Evolutionary conservation across 805 yeast species (phyloP).

Genomic region (Candida xyloterini): DNA sequence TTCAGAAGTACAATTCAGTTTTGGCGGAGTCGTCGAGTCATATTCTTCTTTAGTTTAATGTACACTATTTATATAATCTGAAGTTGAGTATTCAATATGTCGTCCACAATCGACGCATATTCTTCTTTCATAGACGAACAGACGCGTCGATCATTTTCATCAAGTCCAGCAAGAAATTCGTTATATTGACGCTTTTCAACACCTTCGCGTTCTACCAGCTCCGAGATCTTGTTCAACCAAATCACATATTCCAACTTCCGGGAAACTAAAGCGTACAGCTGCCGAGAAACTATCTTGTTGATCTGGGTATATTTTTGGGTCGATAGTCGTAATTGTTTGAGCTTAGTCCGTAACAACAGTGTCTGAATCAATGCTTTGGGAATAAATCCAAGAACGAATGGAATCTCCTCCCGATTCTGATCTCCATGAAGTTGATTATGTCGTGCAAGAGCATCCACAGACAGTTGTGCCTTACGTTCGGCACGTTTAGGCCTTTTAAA

Average conservation of each 20-base stretch:
- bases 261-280: slow-evolving; percentile 41
- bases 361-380: slow-evolving; percentile 58
- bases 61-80: neutral
- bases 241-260: slow-evolving; percentile 15
- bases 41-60: slow-evolving; percentile 19
- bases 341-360: slow-evolving; percentile 47
- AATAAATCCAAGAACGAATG: slow-evolving; percentile 24
- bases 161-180: slow-evolving; percentile 19
- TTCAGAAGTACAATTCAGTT: neutral
- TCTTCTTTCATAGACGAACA: slow-evolving; percentile 3
- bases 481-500: slow-evolving; percentile 19
- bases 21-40: slow-evolving; percentile 16
- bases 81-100: slow-evolving; percentile 9
- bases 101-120: slow-evolving; percentile 15
- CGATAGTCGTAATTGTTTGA: slow-evolving; percentile 40
- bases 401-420: neutral
- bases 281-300: slow-evolving; percentile 61
- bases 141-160: slow-evolving; percentile 7
- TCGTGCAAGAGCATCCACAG: slow-evolving; percentile 19
- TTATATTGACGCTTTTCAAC: slow-evolving; percentile 9
- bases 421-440: slow-evolving; percentile 14
- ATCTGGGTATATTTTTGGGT: slow-evolving; percentile 47
- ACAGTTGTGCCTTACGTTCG: slow-evolving; percentile 8
- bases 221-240: slow-evolving; percentile 29
- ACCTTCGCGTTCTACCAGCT: slow-evolving; percentile 31